Percentiles rank a stretch among this genome's conserved stretches.
These are phyloP conservation scores for Dalechampia spathulata DNA, from an alignment of 441 rosid species.

Conservation along the genomic window DNA sequence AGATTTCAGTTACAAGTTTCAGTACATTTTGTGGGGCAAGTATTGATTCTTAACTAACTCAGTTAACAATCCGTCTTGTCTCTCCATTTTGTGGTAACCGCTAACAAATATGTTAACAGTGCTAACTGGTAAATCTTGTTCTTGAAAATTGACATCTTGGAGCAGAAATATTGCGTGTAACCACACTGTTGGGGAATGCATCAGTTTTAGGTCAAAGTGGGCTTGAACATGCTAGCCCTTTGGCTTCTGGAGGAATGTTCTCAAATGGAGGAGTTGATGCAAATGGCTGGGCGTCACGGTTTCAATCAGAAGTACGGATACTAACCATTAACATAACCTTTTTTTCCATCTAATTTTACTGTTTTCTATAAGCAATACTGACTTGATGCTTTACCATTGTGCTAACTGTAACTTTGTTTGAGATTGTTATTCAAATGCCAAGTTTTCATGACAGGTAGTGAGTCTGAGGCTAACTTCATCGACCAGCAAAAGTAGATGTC, in stretches of 20 bases:
- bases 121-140: constrained; percentile 96
- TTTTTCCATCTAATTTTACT: constrained; percentile 61
- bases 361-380: constrained; percentile 48
- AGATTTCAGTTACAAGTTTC: constrained; percentile 25
- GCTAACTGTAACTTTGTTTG: constrained; percentile 57
- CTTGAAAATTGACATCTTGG: constrained; percentile 99
- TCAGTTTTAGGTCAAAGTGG: constrained; percentile 97
- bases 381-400: constrained; percentile 37
- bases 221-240: constrained; percentile 98
- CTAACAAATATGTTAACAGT: constrained; percentile 73
- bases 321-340: constrained; percentile 99
- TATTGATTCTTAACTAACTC: constrained; percentile 46
- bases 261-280: constrained; percentile 93
- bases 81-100: constrained; percentile 64
- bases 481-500: constrained; percentile 26
- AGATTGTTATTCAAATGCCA: constrained; percentile 34
- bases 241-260: constrained; percentile 90
- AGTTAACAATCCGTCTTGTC: constrained; percentile 48
- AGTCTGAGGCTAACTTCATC: constrained; percentile 43
- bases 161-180: constrained; percentile 99
- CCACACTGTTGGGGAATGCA: constrained; percentile 99
- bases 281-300: constrained; percentile 94
- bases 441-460: constrained; percentile 45
- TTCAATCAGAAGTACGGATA: constrained; percentile 99
- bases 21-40: constrained; percentile 30